phyloP scores from a whole-genome alignment of 1,284 basidiomycete species.

The Anthracocystis walkeri region DNA sequence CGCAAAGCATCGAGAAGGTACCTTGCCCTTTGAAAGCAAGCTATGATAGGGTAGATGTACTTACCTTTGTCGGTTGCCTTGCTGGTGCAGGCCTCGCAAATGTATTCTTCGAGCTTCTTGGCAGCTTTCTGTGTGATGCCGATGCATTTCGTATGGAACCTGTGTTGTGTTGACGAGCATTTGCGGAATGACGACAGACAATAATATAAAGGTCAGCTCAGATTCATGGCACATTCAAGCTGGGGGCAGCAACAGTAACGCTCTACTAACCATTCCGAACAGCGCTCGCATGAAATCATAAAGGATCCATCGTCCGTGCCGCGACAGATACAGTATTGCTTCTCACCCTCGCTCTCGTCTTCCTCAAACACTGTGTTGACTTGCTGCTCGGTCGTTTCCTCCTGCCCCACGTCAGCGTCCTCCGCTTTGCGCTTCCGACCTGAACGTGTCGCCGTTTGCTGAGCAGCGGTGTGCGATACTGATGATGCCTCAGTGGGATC shows the following conservation, averaged over 20 bases:
- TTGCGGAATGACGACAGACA: not conserved
- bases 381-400: conserved; percentile 15
- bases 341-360: conserved; percentile 42
- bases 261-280: conserved; percentile 65
- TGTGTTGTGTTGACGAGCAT: conserved; percentile 12
- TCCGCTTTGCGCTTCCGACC: conserved; percentile 34
- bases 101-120: conserved; percentile 59
- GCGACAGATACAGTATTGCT: conserved; percentile 64
- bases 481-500: conserved; percentile 13
- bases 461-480: not conserved
- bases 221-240: not conserved
- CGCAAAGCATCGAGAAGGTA: not conserved
- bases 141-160: conserved; percentile 66
- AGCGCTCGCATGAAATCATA: conserved; percentile 65
- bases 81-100: conserved; percentile 52
- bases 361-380: conserved; percentile 31
- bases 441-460: conserved; percentile 13
- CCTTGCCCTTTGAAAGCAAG: not conserved
- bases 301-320: conserved; percentile 63
- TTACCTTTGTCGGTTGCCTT: conserved; percentile 36
- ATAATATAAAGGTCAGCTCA: conserved; percentile 18
- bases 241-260: not conserved
- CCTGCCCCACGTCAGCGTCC: conserved; percentile 16
- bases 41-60: conserved; percentile 15
- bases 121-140: conserved; percentile 60